Conservation (phyloP, 2,329 filamentous ascomycete genomes). For the Ascochyta rabiei region DNA sequence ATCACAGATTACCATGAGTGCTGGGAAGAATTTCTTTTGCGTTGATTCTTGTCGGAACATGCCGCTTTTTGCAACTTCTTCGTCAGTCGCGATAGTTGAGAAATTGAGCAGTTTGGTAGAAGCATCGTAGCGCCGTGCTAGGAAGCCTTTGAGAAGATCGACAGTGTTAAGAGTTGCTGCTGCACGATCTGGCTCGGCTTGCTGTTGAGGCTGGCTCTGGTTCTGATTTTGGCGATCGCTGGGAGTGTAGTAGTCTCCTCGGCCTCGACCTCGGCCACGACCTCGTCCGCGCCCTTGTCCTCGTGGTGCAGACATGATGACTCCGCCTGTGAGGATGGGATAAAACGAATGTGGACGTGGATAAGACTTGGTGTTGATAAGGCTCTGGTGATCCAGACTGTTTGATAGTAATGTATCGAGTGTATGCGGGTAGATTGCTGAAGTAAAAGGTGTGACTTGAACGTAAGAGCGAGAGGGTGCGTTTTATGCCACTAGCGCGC, state of each 20-base stretch:
- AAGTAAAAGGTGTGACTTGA: neutral
- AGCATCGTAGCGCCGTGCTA: slow-evolving; percentile 75
- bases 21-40: slow-evolving; percentile 87
- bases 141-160: slow-evolving; percentile 70
- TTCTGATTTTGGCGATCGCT: slow-evolving; percentile 15
- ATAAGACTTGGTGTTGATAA: too few relatives aligned
- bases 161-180: slow-evolving; percentile 49
- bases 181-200: slow-evolving; percentile 68
- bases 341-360: neutral
- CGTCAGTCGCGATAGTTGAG: slow-evolving; percentile 75
- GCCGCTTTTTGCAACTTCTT: slow-evolving; percentile 72
- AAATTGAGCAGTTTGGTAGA: slow-evolving; percentile 80
- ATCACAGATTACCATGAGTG: slow-evolving; percentile 86
- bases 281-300: slow-evolving; percentile 26
- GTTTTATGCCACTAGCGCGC: slow-evolving; percentile 14
- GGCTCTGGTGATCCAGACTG: neutral
- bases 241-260: slow-evolving; percentile 25
- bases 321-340: neutral
- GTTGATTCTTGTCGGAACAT: slow-evolving; percentile 75
- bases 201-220: slow-evolving; percentile 68
- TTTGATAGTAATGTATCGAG: neutral
- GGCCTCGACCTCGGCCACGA: slow-evolving; percentile 29
- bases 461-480: neutral
- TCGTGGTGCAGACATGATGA: slow-evolving; percentile 20
- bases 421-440: neutral